Base-by-base conservation (phyloP, 73 alveolate genomes). In the Paramecium pentaurelia region DNA sequence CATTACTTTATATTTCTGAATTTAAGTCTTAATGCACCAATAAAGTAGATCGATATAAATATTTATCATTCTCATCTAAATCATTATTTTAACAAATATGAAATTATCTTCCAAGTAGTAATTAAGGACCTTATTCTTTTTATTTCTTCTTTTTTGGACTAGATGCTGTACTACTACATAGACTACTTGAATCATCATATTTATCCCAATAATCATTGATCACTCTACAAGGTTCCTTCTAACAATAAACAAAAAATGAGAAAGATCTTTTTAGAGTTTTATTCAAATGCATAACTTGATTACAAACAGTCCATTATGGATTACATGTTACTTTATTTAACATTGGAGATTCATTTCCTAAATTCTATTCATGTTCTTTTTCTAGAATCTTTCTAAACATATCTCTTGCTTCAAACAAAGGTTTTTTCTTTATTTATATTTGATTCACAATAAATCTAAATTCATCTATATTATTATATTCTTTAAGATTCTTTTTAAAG, bases 171-270 rank as follows among this genome's bases (percentile, higher is more conserved):
- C 51, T 32, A 32, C 84, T 64, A 64, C 47, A 34, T 0, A 6
- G 2, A 64, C 84, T 64, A 64, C 84, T 64, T 2, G 84, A 73
- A 73, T 73, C 87, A 73, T 37, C 87, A 73, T 12, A 37, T 73
- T 68, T 73, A 44, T 42, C 91, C 91, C 91, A 80, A 47, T 80
- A 80, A 47, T 80, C 75, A 44, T 80, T 42, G 8, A 80, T 80
- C 44, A 80, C 75, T 49, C 34, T 47, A 28, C 91, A 80, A 14
- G 71, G 71, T 6, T 80, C 73, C 14, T 80, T 32, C 34, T 80
- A 9, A 14, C 45, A 32, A 47, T 80, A 80, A 45, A 80, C 91
- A 49, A 80, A 80, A 28, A 80, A 80, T 3, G 91, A 80, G 27
- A 80, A 80, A 3, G 91, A 80, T 20, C 91, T 22, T 42, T 80